These are phyloP conservation scores for Sphenostylis stenocarpa DNA, from an alignment of 306 rosid species.

Conservation along the genomic window DNA sequence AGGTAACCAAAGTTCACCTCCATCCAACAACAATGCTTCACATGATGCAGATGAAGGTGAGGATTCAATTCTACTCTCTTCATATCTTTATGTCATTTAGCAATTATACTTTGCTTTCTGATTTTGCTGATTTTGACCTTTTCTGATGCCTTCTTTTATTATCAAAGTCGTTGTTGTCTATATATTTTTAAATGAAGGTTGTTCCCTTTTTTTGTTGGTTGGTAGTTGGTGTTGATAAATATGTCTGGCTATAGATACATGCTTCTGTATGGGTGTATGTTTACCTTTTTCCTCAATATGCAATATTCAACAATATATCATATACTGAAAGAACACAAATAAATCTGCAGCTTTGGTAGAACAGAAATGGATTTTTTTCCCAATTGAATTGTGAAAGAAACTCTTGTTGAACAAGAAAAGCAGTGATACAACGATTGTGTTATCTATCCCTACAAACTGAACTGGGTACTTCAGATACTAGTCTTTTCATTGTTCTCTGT, in stretches of 20 bases:
- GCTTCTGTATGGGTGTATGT: conserved; percentile 4
- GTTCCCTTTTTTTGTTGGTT: conserved; percentile 18
- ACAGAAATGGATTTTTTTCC: background rate
- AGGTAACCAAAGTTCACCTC: conserved; percentile 60
- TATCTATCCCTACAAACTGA: background rate
- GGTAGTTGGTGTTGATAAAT: background rate
- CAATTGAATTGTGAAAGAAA: background rate
- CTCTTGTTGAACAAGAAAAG: background rate
- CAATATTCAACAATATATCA: background rate
- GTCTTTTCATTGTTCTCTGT: background rate
- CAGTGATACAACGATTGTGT: background rate
- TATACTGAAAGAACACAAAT: background rate
- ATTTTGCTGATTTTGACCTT: background rate
- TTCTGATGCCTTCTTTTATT: conserved; percentile 7
- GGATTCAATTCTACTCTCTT: conserved; percentile 27
- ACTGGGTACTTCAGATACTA: background rate
- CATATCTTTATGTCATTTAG: background rate
- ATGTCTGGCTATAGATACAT: background rate
- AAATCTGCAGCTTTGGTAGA: background rate
- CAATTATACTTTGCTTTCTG: background rate
- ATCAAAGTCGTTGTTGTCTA: background rate
- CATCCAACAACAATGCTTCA: conserved; percentile 47
- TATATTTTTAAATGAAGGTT: conserved; percentile 6
- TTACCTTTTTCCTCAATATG: conserved; percentile 1
- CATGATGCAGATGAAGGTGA: conserved; percentile 76